Conservation (phyloP, 495 filamentous ascomycete species). For the Monascus purpureus region DNA sequence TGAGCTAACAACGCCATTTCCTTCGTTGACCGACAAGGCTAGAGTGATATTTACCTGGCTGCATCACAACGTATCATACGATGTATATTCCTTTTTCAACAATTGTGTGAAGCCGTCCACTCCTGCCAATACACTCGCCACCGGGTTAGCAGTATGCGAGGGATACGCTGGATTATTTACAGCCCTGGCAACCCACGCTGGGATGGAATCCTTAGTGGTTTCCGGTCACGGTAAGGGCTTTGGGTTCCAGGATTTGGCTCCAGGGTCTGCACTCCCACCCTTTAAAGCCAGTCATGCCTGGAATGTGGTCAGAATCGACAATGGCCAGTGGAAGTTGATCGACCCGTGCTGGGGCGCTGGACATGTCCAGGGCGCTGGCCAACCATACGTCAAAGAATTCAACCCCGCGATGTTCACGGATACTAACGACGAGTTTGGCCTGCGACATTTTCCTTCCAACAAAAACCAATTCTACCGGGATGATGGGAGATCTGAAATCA, state of each 20-base stretch:
- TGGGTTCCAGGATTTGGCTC: slow-evolving; percentile 42
- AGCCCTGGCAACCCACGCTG: slow-evolving; percentile 56
- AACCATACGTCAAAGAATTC: slow-evolving; percentile 54
- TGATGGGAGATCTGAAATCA: slow-evolving; percentile 38
- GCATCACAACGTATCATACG: slow-evolving; percentile 86
- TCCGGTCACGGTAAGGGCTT: slow-evolving; percentile 80
- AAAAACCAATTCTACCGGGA: slow-evolving; percentile 51
- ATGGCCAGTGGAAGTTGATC: slow-evolving; percentile 79
- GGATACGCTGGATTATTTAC: slow-evolving; percentile 81
- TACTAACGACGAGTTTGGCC: slow-evolving; percentile 69
- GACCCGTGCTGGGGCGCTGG: slow-evolving; percentile 93
- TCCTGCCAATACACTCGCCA: slow-evolving; percentile 49
- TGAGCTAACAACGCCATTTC: slow-evolving; percentile 65
- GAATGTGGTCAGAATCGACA: slow-evolving; percentile 82
- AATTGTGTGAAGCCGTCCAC: slow-evolving; percentile 50
- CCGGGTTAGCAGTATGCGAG: slow-evolving; percentile 76
- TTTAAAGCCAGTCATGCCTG: slow-evolving; percentile 63
- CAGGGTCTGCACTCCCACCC: slow-evolving; percentile 44
- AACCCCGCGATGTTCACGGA: slow-evolving; percentile 57
- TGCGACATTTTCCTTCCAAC: slow-evolving; percentile 63
- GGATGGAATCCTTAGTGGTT: slow-evolving; percentile 56
- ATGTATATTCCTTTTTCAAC: slow-evolving; percentile 62
- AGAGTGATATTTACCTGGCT: slow-evolving; percentile 88
- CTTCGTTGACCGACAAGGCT: slow-evolving; percentile 76
- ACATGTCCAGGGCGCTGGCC: slow-evolving; percentile 27